phyloP scores from a whole-genome alignment of 2,329 filamentous ascomycete species.

The Rhytidhysteron rufulum region DNA sequence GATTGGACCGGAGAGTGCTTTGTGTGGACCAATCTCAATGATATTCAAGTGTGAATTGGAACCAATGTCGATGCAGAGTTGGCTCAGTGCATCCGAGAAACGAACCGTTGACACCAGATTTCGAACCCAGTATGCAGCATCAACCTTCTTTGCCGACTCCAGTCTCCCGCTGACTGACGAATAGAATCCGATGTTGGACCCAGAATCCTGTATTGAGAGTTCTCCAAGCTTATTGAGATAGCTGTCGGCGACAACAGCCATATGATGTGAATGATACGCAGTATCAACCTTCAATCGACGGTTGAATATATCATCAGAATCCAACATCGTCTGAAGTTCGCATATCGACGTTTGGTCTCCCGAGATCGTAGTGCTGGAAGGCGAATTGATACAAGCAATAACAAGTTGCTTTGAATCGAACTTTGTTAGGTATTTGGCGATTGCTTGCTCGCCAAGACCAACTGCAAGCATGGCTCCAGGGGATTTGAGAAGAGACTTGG shows the following conservation, averaged over 20 bases:
- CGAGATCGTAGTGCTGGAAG: constrained; percentile 5
- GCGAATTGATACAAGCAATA: constrained; percentile 27
- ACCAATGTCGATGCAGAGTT: no score
- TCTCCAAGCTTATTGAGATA: not conserved
- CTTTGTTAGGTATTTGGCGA: not conserved
- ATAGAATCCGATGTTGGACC: not conserved
- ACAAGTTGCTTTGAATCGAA: not conserved
- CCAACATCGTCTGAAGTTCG: not conserved
- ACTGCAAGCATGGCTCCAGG: not conserved
- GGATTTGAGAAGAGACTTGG: not conserved
- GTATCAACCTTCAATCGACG: not conserved
- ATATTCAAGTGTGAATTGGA: not conserved
- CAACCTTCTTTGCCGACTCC: not conserved
- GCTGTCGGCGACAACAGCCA: not conserved
- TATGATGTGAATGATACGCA: not conserved
- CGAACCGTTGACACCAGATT: constrained; percentile 36
- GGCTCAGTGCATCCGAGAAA: constrained; percentile 17
- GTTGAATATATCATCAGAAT: not conserved
- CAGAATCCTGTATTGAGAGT: not conserved
- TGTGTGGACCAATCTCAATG: constrained; percentile 21
- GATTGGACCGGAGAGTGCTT: constrained; percentile 20
- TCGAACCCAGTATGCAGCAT: constrained; percentile 31
- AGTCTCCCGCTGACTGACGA: not conserved
- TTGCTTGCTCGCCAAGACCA: not conserved
- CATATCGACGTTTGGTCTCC: not conserved